Base-by-base conservation (phyloP, 169 alveolate species). In the Amoebophrya sp. region DNA sequence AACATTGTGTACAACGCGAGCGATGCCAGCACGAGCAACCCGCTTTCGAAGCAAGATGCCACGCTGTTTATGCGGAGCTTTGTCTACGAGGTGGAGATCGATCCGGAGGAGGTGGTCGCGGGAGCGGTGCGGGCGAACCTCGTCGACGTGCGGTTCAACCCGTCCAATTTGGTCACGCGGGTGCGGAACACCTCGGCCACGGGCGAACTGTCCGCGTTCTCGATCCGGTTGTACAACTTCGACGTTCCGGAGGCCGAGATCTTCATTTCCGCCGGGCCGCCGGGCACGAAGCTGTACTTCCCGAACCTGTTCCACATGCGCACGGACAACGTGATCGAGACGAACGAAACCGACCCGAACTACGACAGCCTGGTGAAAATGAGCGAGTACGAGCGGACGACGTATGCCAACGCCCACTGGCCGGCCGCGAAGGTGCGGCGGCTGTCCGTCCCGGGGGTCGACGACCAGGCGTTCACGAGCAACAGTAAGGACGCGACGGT, bases 231-330 rank as follows among this genome's bases (percentile, higher is more conserved):
- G 38, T 58, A 58, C 78, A 58, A 58, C 78, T 58, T 58, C 78
- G 78, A 58, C 78, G 78, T 58, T 10, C 78, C 78, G 10, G 78
- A 58, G 78, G 78, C 78, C 34, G 78, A 58, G 23, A 29, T 58
- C 34, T 4, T 58, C 29, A n/a, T 58, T 58, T 58, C 78, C 34
- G 78, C 78, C 26, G 78, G 78, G 38, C 78, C 78, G 29, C 78
- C 78, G 29, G 78, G 78, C 7, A 58, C 78, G 38, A 58, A 58
- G 78, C 4, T 58, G 7, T 58, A 58, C 23, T 58, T 58, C 23
- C 78, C 78, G 78, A 58, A 58, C 78, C 78, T 58, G 78, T 58
- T 58, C 23, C 78, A 58, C 78, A 58, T 58, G 78, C 78, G 78
- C 78, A 29, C 26, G 78, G 34, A n/a, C 78, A 58, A 58, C 78